These are phyloP conservation scores for Exophiala alcalophila DNA, from an alignment of 2,329 filamentous ascomycete species.

Conservation along the genomic window DNA sequence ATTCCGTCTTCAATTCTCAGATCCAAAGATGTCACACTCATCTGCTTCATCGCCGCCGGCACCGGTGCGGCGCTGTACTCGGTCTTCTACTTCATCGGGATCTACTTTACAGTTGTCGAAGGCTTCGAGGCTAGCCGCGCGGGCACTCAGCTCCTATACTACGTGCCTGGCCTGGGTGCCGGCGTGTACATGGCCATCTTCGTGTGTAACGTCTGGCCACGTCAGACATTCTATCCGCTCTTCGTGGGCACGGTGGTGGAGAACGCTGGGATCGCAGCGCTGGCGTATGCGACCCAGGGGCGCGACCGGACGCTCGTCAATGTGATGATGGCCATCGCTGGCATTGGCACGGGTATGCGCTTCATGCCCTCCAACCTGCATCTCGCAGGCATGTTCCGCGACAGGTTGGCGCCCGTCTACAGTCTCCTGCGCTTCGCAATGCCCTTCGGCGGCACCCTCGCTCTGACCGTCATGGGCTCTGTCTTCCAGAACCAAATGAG, in stretches of 20 bases:
- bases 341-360: conserved; percentile 61
- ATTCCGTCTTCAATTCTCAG: conserved; percentile 59
- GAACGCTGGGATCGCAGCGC: conserved; percentile 56
- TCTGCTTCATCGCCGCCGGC: conserved; percentile 61
- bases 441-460: conserved; percentile 63
- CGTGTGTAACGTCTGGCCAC: conserved; percentile 59
- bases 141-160: conserved; percentile 60
- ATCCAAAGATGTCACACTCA: conserved; percentile 57
- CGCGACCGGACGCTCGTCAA: conserved; percentile 54
- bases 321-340: conserved; percentile 64
- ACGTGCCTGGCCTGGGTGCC: conserved; percentile 59
- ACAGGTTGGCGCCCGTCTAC: conserved; percentile 57
- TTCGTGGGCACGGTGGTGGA: conserved; percentile 57
- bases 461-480: conserved; percentile 64
- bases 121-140: conserved; percentile 51
- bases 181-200: conserved; percentile 60
- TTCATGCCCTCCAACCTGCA: conserved; percentile 65
- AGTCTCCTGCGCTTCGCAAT: conserved; percentile 59
- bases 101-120: conserved; percentile 65
- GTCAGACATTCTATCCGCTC: conserved; percentile 60
- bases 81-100: conserved; percentile 65
- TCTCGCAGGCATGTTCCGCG: conserved; percentile 60
- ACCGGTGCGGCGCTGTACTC: conserved; percentile 55
- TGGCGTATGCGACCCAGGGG: conserved; percentile 56
- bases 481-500: conserved; percentile 63